Evolutionary conservation across 441 rosid genomes (phyloP).

Genomic region (Eutrema salsugineum): DNA sequence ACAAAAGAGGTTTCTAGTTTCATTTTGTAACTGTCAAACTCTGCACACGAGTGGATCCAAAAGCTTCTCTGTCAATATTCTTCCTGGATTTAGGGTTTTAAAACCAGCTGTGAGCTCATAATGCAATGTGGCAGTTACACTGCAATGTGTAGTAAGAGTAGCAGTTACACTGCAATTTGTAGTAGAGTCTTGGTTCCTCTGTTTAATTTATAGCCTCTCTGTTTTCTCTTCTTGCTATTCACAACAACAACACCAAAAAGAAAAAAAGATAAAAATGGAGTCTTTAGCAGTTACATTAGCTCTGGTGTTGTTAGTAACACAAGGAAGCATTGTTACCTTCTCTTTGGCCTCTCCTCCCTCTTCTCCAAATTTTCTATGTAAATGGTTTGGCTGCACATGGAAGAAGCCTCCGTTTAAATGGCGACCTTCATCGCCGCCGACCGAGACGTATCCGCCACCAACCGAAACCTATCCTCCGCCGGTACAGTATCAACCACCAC

Average conservation of each 20-base stretch:
- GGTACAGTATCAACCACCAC: neutral
- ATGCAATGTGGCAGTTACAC: conserved; percentile 9
- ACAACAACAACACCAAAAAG: neutral
- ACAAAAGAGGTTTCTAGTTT: neutral
- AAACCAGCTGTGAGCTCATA: conserved; percentile 14
- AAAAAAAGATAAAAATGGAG: neutral
- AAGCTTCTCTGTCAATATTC: neutral
- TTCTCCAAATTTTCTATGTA: neutral
- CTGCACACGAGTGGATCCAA: neutral
- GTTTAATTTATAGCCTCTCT: neutral
- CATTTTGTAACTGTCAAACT: neutral
- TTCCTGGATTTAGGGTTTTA: conserved; percentile 15
- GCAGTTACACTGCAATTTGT: neutral
- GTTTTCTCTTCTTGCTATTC: neutral
- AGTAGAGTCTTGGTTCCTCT: neutral
- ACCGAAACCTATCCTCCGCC: neutral
- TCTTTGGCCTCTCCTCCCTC: conserved; percentile 19
- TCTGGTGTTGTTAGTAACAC: conserved; percentile 13
- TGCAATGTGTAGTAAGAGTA: neutral
- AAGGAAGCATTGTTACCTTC: conserved; percentile 8
- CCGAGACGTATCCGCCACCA: neutral
- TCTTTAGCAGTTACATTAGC: conserved; percentile 2
- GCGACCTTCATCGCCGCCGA: neutral
- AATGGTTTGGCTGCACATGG: neutral
- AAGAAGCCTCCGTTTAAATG: conserved; percentile 8